Evolutionary conservation across 2,329 filamentous ascomycete species (phyloP), one percentile per base, ranked within the genome.

Genomic region (Scolecobasidium constrictum): DNA sequence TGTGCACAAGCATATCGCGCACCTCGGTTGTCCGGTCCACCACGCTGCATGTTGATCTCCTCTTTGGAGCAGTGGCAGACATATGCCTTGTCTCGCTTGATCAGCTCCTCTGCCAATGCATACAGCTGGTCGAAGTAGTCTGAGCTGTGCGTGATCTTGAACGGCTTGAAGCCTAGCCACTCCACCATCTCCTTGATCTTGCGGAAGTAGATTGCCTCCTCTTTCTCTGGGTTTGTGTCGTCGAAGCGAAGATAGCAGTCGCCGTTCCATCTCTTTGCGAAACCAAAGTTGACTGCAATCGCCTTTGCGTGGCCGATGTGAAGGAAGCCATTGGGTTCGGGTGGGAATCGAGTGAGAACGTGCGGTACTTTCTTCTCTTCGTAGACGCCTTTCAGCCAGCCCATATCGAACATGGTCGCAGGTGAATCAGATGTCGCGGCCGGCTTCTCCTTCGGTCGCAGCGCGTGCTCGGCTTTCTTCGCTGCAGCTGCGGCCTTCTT

Each of bases 221-320:
- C 92, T 37, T 84, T 85, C 50, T 88, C 86, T 1, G 92, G 92
- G 60, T 96, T 96, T 12, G 92, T 96, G 55, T 96, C 92, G 59
- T 96, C 92, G 60, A 85, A 94, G 53, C 90, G 75, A 48, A 87
- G 64, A 55, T 82, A 81, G 61, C 78, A 83, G 48, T 80, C 69
- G 46, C 90, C 90, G 26, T 82, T 83, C 58, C 94, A 84, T 56
- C 81, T 79, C 56, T 76, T 78, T 12, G 92, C 90, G 59, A 95
- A 96, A 5, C 90, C 90, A 64, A 96, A 96, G 65, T 96, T 95
- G 61, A 96, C 78, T 1, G 86, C 83, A 60, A 96, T 95, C 17
- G 92, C 90, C 67, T 96, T 96, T 50, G 83, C 84, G 59, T 96
- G 92, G 16, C 90, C 90, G 52, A 96, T 83, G 58, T 95, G 88